A percentile compares a stretch with the other conserved stretches of the same genome.
Conservation (phyloP, 2,329 filamentous ascomycete species). For the Aureobasidium subglaciale region DNA sequence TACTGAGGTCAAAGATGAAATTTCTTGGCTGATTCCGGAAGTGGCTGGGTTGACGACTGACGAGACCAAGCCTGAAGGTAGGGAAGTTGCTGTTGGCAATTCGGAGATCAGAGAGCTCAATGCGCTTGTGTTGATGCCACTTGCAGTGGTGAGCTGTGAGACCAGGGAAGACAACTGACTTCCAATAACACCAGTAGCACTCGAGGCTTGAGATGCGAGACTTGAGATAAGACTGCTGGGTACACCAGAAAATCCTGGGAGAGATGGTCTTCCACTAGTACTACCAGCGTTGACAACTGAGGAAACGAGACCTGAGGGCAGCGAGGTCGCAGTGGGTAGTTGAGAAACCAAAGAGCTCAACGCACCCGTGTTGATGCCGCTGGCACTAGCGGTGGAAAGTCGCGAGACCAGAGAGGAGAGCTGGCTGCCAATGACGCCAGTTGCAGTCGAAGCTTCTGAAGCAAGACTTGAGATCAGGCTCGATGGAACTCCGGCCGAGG, state of each 20-base stretch:
- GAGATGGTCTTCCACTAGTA: neutral
- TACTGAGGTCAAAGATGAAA: neutral
- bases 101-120: constrained; percentile 7
- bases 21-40: neutral
- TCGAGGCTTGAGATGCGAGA: neutral
- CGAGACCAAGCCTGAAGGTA: neutral
- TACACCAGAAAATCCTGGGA: neutral
- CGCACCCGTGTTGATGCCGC: neutral
- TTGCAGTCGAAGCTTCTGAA: neutral
- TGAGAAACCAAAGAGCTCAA: constrained; percentile 7
- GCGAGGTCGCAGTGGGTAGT: neutral
- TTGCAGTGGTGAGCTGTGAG: neutral
- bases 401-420: constrained; percentile 3
- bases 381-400: neutral
- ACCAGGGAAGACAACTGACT: constrained; percentile 8
- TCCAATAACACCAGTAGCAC: neutral
- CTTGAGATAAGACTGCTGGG: neutral
- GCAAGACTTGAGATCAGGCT: neutral
- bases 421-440: constrained; percentile 1
- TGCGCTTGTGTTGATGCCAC: neutral
- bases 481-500: neutral
- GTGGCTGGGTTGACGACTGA: neutral
- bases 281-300: neutral
- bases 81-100: neutral
- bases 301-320: neutral